These are phyloP conservation scores for Lunasporangiospora selenospora DNA, from an alignment of 192 early-diverging fungal species.

Conservation along the genomic window DNA sequence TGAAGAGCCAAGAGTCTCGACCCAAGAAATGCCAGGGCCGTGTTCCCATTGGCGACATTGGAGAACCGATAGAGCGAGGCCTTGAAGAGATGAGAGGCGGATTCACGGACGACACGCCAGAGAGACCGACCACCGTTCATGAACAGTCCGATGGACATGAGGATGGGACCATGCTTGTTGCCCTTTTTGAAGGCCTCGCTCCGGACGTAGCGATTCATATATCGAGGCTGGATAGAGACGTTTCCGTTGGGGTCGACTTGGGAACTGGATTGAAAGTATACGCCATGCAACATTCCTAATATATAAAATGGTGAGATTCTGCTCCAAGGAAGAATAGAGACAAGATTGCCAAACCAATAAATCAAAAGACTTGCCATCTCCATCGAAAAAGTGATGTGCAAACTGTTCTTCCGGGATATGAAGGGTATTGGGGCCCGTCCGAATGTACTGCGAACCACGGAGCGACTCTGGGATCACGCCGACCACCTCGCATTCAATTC, in stretches of 20 bases:
- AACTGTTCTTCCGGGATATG: constrained; percentile 9
- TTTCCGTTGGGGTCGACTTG: constrained; percentile 5
- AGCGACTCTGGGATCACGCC: constrained; percentile 28
- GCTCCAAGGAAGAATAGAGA: background rate
- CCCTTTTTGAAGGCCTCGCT: constrained; percentile 23
- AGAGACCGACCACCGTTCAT: constrained; percentile 2
- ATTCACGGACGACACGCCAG: background rate
- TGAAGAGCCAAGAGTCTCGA: constrained; percentile 27
- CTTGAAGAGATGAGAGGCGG: constrained; percentile 13
- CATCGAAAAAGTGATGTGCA: constrained; percentile 25
- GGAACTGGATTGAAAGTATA: too few relatives aligned
- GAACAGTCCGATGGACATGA: constrained; percentile 1
- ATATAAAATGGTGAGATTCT: background rate
- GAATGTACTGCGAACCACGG: constrained; percentile 25
- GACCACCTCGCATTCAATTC: constrained; percentile 37
- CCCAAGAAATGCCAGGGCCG: constrained; percentile 16
- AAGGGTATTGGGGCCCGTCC: constrained; percentile 34
- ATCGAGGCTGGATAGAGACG: constrained; percentile 14
- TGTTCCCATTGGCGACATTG: constrained; percentile 17
- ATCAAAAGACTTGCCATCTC: constrained; percentile 14
- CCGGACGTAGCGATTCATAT: constrained; percentile 37
- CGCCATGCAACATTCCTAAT: constrained; percentile 34
- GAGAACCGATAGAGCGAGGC: constrained; percentile 4
- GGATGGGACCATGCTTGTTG: constrained; percentile 14
- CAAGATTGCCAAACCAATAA: background rate